phyloP scores from a whole-genome alignment of 1,139 yeast species.

The Lodderomyces elongisporus region DNA sequence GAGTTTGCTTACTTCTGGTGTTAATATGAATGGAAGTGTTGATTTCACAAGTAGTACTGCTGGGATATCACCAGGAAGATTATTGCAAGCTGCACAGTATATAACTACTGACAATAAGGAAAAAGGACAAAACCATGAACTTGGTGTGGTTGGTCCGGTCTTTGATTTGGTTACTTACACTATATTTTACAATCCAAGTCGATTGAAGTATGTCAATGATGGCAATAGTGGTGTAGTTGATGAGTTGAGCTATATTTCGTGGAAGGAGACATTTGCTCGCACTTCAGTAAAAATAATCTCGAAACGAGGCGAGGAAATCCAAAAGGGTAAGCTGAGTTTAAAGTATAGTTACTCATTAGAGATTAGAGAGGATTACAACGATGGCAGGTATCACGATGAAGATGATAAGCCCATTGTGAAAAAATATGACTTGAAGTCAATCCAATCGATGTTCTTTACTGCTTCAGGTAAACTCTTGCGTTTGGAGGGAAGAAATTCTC shows the following conservation, averaged over 20 bases:
- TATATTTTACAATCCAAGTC: constrained; percentile 58
- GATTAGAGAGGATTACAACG: constrained; percentile 60
- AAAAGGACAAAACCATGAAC: too few relatives aligned
- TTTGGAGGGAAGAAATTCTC: constrained; percentile 59
- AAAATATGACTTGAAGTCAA: constrained; percentile 34
- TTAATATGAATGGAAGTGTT: constrained; percentile 50
- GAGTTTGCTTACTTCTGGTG: constrained; percentile 68
- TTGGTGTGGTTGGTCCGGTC: constrained; percentile 51
- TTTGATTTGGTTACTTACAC: constrained; percentile 60
- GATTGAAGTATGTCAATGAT: constrained; percentile 32
- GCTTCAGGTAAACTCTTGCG: constrained; percentile 67
- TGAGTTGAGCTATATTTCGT: constrained; percentile 43
- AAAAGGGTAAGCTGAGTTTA: too few relatives aligned
- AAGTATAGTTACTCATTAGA: constrained; percentile 35
- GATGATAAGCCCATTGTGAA: constrained; percentile 32
- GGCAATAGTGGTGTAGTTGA: constrained; percentile 14
- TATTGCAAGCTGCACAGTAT: constrained; percentile 58
- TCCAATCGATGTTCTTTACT: constrained; percentile 60
- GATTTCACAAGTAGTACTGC: constrained; percentile 42
- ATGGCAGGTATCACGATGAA: constrained; percentile 70
- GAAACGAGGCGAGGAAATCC: constrained; percentile 5
- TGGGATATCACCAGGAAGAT: constrained; percentile 59
- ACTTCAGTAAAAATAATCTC: constrained; percentile 44
- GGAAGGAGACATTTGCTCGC: constrained; percentile 73
- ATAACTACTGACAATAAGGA: constrained; percentile 30